phyloP scores from a whole-genome alignment of 2,329 filamentous ascomycete genomes.

The Aspergillus awamori region DNA sequence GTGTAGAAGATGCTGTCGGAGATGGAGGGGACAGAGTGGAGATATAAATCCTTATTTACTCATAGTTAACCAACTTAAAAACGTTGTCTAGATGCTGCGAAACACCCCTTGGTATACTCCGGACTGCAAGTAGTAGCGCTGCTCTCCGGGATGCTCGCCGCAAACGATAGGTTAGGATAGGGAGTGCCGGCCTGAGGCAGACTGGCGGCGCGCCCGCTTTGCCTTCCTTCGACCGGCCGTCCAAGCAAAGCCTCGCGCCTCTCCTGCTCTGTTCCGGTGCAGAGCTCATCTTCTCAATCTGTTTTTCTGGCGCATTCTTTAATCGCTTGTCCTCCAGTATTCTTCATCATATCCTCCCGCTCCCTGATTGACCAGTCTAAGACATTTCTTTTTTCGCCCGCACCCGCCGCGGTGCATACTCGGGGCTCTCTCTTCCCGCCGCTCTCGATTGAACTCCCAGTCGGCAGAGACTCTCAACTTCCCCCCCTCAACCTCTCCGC shows the following conservation, averaged over 20 bases:
- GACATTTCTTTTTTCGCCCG: constrained; percentile 13
- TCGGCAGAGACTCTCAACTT: constrained; percentile 25
- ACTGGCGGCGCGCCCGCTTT: neutral
- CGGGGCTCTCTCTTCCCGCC: constrained; percentile 24
- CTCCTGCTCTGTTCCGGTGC: constrained; percentile 20
- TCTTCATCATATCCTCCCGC: neutral
- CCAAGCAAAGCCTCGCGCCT: constrained; percentile 6
- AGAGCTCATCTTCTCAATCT: constrained; percentile 16
- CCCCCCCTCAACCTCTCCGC: constrained; percentile 30
- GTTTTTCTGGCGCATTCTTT: neutral
- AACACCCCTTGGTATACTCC: no score
- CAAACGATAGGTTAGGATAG: constrained; percentile 21
- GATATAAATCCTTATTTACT: no score
- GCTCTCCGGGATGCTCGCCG: constrained; percentile 13
- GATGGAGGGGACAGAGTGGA: neutral
- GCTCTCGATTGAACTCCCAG: constrained; percentile 20
- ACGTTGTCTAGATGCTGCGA: no score
- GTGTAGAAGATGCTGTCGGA: neutral
- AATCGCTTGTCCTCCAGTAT: constrained; percentile 3
- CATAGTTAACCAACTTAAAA: no score
- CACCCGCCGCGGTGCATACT: constrained; percentile 21
- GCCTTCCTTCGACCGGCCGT: neutral
- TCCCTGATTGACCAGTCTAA: neutral
- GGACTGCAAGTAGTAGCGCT: neutral
- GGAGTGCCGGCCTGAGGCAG: constrained; percentile 18